Evolutionary conservation across 2,329 filamentous ascomycete genomes (phyloP).

Genomic region (Diaporthe destruens): DNA sequence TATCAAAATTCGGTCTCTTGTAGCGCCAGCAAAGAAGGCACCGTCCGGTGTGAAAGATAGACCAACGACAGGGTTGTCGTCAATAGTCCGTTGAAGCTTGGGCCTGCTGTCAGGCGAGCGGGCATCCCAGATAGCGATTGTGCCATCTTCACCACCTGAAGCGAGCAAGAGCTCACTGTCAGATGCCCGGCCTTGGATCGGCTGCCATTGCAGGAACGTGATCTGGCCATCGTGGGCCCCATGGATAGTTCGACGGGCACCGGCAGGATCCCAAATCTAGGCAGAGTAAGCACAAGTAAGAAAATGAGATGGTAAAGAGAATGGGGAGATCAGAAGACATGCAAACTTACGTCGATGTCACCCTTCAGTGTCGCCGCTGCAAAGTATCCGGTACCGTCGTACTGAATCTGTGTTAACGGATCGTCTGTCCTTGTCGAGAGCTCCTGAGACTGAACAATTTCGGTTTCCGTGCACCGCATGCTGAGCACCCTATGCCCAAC

Average conservation of each 20-base stretch:
- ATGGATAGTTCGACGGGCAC: conserved; percentile 65
- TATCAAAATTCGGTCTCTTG: conserved; percentile 69
- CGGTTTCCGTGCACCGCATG: conserved; percentile 60
- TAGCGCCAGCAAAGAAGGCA: conserved; percentile 72
- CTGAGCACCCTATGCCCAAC: conserved; percentile 67
- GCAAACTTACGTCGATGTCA: conserved; percentile 68
- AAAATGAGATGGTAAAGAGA: not conserved
- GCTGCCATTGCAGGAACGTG: conserved; percentile 72
- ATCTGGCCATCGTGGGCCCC: conserved; percentile 69
- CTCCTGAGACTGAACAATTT: conserved; percentile 60
- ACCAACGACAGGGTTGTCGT: conserved; percentile 65
- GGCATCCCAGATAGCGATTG: conserved; percentile 73
- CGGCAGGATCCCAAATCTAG: conserved; percentile 68
- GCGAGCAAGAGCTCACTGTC: conserved; percentile 70
- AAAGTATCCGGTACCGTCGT: conserved; percentile 62
- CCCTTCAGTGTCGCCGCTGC: conserved; percentile 73
- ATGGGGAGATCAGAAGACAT: not conserved
- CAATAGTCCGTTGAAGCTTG: conserved; percentile 72
- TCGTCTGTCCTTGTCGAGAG: conserved; percentile 68
- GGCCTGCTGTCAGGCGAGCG: conserved; percentile 66
- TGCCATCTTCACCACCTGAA: conserved; percentile 72
- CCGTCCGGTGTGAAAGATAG: conserved; percentile 74
- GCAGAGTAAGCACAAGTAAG: conserved; percentile 13
- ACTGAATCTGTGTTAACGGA: conserved; percentile 67
- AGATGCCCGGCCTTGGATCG: conserved; percentile 55